Conservation (phyloP, 208 protist species). For the Trypanosoma grayi region DNA sequence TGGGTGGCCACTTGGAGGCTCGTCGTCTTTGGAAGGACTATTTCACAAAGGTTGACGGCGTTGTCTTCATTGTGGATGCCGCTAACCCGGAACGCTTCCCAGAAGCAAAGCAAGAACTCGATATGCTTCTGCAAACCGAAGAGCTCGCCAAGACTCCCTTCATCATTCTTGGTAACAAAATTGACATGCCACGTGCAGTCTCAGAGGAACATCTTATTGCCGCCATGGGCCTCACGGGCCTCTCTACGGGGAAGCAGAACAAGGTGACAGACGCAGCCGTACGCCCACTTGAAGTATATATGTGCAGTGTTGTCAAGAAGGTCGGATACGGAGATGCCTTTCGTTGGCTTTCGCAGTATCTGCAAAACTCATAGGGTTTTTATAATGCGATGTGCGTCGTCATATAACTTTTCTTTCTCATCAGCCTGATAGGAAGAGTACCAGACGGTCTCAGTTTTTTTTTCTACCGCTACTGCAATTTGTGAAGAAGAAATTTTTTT, state of each 20-base stretch:
- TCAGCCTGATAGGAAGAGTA: constrained; percentile 6
- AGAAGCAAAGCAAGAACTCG: constrained; percentile 96
- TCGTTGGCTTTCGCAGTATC: constrained; percentile 94
- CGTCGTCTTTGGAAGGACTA: constrained; percentile 99
- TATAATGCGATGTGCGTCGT: constrained; percentile 1
- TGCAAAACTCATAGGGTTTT: constrained; percentile 66
- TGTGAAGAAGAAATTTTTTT: neutral
- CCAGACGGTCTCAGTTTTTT: constrained; percentile 1
- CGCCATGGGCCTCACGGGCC: constrained; percentile 89
- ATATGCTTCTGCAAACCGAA: constrained; percentile 95
- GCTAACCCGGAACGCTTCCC: constrained; percentile 94
- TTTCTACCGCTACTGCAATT: neutral
- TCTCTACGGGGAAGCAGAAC: constrained; percentile 94
- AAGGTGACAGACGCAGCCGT: constrained; percentile 79
- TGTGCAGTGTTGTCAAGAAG: constrained; percentile 98
- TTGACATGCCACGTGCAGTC: constrained; percentile 95
- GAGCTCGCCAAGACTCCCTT: constrained; percentile 97
- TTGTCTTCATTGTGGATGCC: constrained; percentile 99
- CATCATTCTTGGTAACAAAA: constrained; percentile 99
- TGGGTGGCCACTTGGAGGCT: constrained; percentile 98
- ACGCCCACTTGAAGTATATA: constrained; percentile 99
- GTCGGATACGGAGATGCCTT: constrained; percentile 98
- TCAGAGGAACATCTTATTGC: constrained; percentile 94
- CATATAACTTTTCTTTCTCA: constrained; percentile 24
- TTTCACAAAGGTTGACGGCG: constrained; percentile 97